phyloP scores from a whole-genome alignment of 108 stramenopile species.

The Cylindrotheca closterium region DNA sequence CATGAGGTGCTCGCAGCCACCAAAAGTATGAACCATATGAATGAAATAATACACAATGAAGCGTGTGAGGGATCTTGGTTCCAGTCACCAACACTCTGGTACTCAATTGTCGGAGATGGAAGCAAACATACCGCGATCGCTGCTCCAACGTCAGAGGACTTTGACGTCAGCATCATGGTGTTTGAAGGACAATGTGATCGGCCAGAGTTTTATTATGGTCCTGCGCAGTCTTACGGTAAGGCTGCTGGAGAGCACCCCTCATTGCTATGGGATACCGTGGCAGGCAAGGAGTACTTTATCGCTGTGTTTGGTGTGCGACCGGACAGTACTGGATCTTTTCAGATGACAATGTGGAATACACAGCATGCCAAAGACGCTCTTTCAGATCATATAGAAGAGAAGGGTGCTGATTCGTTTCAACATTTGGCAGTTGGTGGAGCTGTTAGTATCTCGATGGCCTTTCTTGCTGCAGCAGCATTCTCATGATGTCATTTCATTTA shows the following conservation, averaged over 20 bases:
- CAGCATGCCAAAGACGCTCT: too few species aligned
- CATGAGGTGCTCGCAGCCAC: too few species aligned
- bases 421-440: too few species aligned
- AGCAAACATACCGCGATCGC: background rate
- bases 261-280: constrained; percentile 1
- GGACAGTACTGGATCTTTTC: too few species aligned
- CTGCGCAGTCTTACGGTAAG: background rate
- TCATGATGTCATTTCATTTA: too few species aligned
- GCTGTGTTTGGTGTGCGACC: background rate
- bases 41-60: background rate
- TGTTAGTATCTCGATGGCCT: too few species aligned
- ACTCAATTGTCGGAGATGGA: constrained; percentile 1
- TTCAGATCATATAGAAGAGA: too few species aligned
- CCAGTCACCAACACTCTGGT: too few species aligned
- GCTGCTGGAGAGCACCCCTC: background rate
- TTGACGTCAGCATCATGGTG: background rate
- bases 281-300: background rate
- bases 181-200: background rate
- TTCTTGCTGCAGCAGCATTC: too few species aligned
- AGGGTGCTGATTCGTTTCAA: too few species aligned
- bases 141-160: background rate
- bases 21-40: too few species aligned
- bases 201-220: background rate
- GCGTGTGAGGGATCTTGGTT: background rate
- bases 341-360: too few species aligned